Evolutionary conservation across 768 basidiomycete species (phyloP), one percentile per base, ranked within the genome.

Genomic region (Pisolithus marmoratus): DNA sequence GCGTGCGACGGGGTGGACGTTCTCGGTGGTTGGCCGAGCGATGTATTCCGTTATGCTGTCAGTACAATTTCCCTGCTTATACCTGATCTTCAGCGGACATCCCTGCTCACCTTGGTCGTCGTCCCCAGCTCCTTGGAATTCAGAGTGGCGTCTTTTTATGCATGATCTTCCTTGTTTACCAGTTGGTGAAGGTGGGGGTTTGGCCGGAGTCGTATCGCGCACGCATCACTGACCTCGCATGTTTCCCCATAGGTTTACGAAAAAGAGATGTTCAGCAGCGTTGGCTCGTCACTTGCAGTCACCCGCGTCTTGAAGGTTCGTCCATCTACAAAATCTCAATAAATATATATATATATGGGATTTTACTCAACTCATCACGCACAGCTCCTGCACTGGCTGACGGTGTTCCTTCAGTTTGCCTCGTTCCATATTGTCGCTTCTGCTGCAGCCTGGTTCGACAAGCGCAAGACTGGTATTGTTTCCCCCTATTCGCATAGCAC

Each of bases 401-500:
- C 72, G 5, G 78, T 76, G 29, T 68, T 61, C 53, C 58, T 81
- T 12, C 78, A 81, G 34, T 69, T 82, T 5, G 63, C 76, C 1
- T 64, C 66, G 6, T 82, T 82, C 63, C 80, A 82, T 58, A 69
- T 70, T 2, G 40, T 81, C 5, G 72, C 75, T 7, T 72, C 75
- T 14, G 68, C 74, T 2, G 71, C 63, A 1, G 62, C 80, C 52
- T 82, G 81, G 81, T 70, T 79, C 20, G 69, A 73, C 55, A 77
- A 78, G 59, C 68, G 78, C 8, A 70, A 67, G 23, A 65, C 65
- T 41, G 70, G 70, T 2, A 51, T 64, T 12, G 63, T 77, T 34
- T 46, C 49, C 12, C 55, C 76, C n/a, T 67, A 72, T 20, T 50
- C 63, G 0, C 68, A 74, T 50, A 58, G 63, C 34, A 58, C 52